Percentiles rank a stretch among this genome's conserved stretches.
Conservation (phyloP, 2,329 filamentous ascomycete species). For the Aspergillus sp. region DNA sequence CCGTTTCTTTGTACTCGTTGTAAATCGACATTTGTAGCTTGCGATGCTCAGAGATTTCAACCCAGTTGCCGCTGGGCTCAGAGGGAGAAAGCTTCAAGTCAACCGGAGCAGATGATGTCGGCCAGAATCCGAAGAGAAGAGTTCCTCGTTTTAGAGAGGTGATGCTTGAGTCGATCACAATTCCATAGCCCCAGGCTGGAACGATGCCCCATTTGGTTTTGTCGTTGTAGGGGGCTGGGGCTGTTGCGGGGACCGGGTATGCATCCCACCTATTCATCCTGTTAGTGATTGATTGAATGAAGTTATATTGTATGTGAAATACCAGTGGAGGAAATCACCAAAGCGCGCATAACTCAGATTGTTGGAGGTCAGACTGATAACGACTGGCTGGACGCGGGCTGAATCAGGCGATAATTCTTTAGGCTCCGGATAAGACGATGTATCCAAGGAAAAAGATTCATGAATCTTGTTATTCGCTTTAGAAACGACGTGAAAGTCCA, state of each 20-base stretch:
- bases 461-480: constrained; percentile 23
- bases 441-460: constrained; percentile 6
- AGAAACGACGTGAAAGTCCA: constrained; percentile 23
- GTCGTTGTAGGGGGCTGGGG: constrained; percentile 29
- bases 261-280: constrained; percentile 37
- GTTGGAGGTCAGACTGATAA: constrained; percentile 15
- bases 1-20: constrained; percentile 34
- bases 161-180: constrained; percentile 39
- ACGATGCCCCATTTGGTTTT: constrained; percentile 40
- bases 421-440: background rate
- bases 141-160: constrained; percentile 27
- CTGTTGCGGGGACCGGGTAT: constrained; percentile 37
- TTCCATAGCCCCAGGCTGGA: constrained; percentile 46
- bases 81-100: constrained; percentile 32
- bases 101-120: constrained; percentile 34
- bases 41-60: constrained; percentile 35
- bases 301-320: background rate
- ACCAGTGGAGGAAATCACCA: constrained; percentile 10
- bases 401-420: constrained; percentile 3
- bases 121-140: constrained; percentile 42
- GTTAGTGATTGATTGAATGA: background rate
- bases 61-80: constrained; percentile 25
- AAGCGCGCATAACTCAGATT: constrained; percentile 13
- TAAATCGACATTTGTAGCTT: constrained; percentile 39
- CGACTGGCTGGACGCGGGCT: constrained; percentile 9